phyloP scores from a whole-genome alignment of 345 rosid genomes.

The Limnanthes douglasii region DNA sequence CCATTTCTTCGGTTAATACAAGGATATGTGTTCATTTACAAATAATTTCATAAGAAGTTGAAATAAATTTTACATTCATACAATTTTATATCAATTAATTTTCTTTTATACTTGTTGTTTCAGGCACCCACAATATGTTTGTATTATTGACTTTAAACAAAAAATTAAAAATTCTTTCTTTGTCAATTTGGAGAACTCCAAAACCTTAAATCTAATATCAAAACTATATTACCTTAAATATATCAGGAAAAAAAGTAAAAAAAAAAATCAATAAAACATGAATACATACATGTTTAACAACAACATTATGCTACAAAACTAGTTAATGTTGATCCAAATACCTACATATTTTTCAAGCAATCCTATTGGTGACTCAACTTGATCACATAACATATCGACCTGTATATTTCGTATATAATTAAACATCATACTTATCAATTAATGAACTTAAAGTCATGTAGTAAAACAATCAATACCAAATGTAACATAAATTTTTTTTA shows the following conservation, averaged over 20 bases:
- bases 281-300: constrained; percentile 19
- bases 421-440: background rate
- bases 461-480: background rate
- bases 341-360: constrained; percentile 34
- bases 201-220: constrained; percentile 21
- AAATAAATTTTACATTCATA: no score
- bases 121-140: no score
- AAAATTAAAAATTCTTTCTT: constrained; percentile 32
- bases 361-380: constrained; percentile 39
- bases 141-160: no score
- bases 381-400: constrained; percentile 86
- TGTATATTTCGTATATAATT: constrained; percentile 4
- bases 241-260: constrained; percentile 6
- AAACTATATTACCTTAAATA: background rate
- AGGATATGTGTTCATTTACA: no score
- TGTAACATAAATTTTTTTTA: background rate
- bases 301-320: constrained; percentile 23
- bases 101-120: no score
- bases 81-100: no score
- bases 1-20: no score
- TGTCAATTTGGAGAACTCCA: constrained; percentile 33
- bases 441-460: background rate
- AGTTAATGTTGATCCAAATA: constrained; percentile 24
- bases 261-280: background rate
- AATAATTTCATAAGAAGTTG: no score